Evolutionary conservation across 257 asterid genomes (phyloP).

Genomic region (Jaltomata sinuosa): DNA sequence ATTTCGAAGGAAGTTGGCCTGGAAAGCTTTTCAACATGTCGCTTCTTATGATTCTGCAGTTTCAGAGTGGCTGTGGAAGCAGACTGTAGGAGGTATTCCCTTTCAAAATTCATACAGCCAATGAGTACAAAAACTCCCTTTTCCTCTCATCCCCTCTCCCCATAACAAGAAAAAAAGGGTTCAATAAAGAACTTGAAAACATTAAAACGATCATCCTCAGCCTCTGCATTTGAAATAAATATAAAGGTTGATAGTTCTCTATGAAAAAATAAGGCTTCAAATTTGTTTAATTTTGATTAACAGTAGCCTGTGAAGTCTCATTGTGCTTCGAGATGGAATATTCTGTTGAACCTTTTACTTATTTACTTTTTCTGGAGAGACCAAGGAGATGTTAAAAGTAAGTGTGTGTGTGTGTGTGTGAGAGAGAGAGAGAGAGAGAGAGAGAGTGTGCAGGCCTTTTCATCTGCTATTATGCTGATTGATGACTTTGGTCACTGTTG

Average conservation of each 20-base stretch:
- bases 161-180: background rate
- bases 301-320: background rate
- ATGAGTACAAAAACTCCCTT: background rate
- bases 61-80: constrained; percentile 98
- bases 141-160: background rate
- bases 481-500: constrained; percentile 4
- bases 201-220: background rate
- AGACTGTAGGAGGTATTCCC: constrained; percentile 61
- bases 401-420: too few relatives aligned
- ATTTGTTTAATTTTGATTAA: background rate
- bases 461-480: background rate
- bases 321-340: background rate
- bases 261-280: background rate
- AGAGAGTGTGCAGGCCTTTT: background rate
- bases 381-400: background rate
- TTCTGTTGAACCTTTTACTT: background rate
- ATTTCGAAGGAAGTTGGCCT: constrained; percentile 67
- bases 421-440: background rate
- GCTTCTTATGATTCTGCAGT: constrained; percentile 99
- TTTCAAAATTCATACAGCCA: background rate
- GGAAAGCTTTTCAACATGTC: constrained; percentile 95
- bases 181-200: background rate
- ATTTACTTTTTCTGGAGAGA: background rate
- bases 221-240: background rate
- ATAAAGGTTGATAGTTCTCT: background rate